Evolutionary conservation across 345 rosid genomes (phyloP).

Genomic region (Kernera saxatilis): DNA sequence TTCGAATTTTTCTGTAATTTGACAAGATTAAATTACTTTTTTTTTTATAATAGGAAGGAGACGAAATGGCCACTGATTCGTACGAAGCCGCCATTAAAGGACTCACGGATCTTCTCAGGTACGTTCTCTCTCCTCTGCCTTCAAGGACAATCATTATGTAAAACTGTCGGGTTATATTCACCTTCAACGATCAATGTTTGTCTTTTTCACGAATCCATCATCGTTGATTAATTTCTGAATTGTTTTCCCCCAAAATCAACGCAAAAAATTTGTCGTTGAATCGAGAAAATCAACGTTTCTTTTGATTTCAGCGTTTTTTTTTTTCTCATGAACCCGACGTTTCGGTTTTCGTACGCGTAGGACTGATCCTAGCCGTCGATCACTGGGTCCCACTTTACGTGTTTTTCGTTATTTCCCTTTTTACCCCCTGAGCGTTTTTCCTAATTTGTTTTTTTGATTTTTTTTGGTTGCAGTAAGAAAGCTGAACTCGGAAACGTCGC

Average conservation of each 20-base stretch:
- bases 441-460: conserved; percentile 1
- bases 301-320: background rate
- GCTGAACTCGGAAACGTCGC: conserved; percentile 62
- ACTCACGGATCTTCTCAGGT: conserved; percentile 83
- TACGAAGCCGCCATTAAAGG: conserved; percentile 78
- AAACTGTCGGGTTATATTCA: background rate
- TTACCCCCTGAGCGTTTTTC: background rate
- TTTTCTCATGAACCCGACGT: background rate
- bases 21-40: background rate
- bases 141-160: background rate
- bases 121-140: conserved; percentile 8
- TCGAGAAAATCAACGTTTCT: background rate
- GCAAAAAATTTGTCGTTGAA: background rate
- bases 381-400: conserved; percentile 1
- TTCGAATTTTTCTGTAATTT: background rate
- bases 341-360: background rate
- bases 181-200: background rate
- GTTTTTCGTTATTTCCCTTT: background rate
- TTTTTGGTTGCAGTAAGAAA: conserved; percentile 44
- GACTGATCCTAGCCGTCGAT: conserved; percentile 18
- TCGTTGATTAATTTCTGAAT: background rate
- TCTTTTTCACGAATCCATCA: background rate
- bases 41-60: conserved; percentile 8
- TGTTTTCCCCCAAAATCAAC: background rate
- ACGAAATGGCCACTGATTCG: conserved; percentile 54